Evolutionary conservation across 495 filamentous ascomycete genomes (phyloP).

Genomic region (Bathelium albidoporum): DNA sequence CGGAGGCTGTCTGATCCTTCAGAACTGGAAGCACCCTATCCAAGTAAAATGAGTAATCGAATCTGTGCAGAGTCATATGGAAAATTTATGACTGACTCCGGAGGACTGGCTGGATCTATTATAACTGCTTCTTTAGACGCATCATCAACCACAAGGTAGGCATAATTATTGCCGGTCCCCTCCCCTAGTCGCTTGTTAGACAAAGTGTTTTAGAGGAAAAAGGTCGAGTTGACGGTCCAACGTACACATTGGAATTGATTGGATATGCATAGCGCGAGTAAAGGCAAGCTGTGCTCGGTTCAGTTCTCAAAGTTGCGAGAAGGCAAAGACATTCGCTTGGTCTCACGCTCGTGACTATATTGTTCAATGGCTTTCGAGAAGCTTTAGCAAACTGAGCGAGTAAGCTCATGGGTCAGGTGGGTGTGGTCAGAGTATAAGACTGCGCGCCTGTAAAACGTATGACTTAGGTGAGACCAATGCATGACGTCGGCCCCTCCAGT

Average conservation of each 20-base stretch:
- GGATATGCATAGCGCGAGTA: conserved; percentile 73
- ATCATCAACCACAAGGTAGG: conserved; percentile 89
- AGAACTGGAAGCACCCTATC: conserved; percentile 71
- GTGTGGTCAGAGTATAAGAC: background rate
- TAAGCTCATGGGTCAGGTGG: background rate
- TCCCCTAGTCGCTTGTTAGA: conserved; percentile 52
- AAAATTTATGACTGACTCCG: conserved; percentile 53
- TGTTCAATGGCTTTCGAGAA: background rate
- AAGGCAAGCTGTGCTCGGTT: conserved; percentile 5
- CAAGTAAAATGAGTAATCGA: background rate
- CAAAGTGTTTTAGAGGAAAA: background rate
- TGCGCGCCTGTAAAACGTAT: background rate
- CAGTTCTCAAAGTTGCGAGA: background rate
- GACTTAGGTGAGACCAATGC: too few species aligned
- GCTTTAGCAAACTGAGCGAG: background rate
- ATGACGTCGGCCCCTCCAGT: background rate
- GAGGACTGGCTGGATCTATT: conserved; percentile 86
- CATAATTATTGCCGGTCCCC: conserved; percentile 88
- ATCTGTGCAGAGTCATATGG: background rate
- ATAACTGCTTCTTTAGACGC: conserved; percentile 86
- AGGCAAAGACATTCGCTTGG: too few species aligned
- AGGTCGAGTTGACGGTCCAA: conserved; percentile 10
- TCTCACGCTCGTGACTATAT: background rate
- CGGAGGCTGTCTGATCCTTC: conserved; percentile 56
- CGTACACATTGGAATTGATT: conserved; percentile 98